Evolutionary conservation across 1,139 yeast species (phyloP).

Genomic region (Scheffersomyces titani): DNA sequence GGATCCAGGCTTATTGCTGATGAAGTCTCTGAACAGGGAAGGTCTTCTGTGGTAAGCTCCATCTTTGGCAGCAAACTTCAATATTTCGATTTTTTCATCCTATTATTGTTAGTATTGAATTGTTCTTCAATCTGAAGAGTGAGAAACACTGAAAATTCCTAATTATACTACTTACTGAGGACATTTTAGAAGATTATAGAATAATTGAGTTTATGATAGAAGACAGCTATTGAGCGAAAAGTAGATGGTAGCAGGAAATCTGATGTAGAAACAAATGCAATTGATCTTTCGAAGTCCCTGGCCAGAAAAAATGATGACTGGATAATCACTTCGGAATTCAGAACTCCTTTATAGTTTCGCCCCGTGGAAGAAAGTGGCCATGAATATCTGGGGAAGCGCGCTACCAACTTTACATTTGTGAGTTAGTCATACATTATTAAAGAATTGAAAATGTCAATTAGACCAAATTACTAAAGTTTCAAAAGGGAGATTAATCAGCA

Average conservation of each 20-base stretch:
- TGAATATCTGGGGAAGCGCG: background rate
- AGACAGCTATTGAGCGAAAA: background rate
- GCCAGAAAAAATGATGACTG: background rate
- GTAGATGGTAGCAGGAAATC: too few species aligned
- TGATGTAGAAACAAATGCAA: background rate
- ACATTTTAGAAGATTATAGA: background rate
- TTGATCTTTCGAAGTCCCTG: background rate
- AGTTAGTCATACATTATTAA: background rate
- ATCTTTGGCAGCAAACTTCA: conserved; percentile 45
- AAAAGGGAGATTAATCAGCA: background rate
- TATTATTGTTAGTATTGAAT: background rate
- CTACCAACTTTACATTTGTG: background rate
- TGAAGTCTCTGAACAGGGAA: conserved; percentile 53
- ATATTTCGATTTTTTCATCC: conserved; percentile 26
- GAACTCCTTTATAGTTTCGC: background rate
- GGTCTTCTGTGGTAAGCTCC: conserved; percentile 58
- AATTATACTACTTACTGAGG: background rate
- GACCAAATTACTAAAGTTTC: background rate
- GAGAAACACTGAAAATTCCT: background rate
- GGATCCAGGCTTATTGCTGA: conserved; percentile 61
- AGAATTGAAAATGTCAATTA: background rate
- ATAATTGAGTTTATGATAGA: background rate
- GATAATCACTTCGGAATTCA: background rate
- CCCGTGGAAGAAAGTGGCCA: background rate
- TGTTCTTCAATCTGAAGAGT: background rate